These are phyloP conservation scores for Suillus fuscotomentosus DNA, from an alignment of 768 basidiomycete genomes.

Conservation along the genomic window DNA sequence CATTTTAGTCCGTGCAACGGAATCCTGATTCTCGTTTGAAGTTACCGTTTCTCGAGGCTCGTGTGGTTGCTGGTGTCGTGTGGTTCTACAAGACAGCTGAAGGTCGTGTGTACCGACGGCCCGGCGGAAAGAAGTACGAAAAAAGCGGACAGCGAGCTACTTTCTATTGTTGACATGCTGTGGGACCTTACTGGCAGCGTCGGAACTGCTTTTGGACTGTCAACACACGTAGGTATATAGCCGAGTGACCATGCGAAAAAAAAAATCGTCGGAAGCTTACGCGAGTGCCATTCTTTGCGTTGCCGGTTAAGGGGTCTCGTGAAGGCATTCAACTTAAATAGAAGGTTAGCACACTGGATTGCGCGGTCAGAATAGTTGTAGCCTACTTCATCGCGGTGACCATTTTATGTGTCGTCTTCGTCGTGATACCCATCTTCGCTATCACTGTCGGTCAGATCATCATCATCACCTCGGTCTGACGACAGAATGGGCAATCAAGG, in stretches of 20 bases:
- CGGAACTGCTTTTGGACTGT: neutral
- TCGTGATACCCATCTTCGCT: neutral
- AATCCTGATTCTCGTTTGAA: neutral
- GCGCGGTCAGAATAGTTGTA: no score
- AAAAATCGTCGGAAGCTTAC: neutral
- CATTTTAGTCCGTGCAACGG: neutral
- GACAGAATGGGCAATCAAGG: neutral
- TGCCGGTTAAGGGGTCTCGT: neutral
- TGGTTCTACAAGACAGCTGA: neutral
- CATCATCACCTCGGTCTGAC: no score
- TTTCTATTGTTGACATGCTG: neutral
- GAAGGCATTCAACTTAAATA: neutral
- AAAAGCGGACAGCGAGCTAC: neutral
- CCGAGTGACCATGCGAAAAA: neutral
- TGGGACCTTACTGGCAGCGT: neutral
- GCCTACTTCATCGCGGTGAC: neutral
- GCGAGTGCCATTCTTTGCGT: neutral
- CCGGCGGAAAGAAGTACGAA: neutral
- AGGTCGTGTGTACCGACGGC: neutral
- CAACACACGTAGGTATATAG: neutral
- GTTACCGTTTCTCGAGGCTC: neutral
- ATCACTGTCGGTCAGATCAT: neutral
- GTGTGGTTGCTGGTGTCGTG: neutral
- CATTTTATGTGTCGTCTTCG: neutral
- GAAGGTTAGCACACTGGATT: neutral